These are phyloP conservation scores for Picochlorum sp. DNA, from an alignment of 139 green algal genomes.

Conservation along the genomic window DNA sequence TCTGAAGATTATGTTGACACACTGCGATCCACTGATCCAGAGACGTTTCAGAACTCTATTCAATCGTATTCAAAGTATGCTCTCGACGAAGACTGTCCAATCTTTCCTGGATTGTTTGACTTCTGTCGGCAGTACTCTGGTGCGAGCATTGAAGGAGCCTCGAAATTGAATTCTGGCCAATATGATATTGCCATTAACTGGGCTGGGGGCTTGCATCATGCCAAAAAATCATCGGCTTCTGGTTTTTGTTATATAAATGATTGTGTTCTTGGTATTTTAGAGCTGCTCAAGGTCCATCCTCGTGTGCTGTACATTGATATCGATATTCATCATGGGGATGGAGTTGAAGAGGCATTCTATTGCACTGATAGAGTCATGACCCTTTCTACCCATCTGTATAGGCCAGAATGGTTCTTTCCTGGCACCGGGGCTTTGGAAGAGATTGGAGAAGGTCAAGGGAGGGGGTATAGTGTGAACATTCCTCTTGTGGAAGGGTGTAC, in stretches of 20 bases:
- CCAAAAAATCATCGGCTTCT: slow-evolving; percentile 83
- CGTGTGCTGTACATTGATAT: slow-evolving; percentile 83
- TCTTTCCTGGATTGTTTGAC: slow-evolving; percentile 77
- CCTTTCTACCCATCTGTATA: slow-evolving; percentile 89
- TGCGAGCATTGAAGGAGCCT: slow-evolving; percentile 64
- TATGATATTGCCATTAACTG: slow-evolving; percentile 96
- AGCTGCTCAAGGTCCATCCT: slow-evolving; percentile 91
- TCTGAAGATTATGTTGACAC: slow-evolving; percentile 76
- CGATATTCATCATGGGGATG: slow-evolving; percentile 96
- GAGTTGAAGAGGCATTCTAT: slow-evolving; percentile 96
- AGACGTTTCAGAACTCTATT: slow-evolving; percentile 34
- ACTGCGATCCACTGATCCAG: slow-evolving; percentile 61
- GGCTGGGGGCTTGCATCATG: slow-evolving; percentile 94
- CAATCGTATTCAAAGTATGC: slow-evolving; percentile 60
- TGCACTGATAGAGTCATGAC: slow-evolving; percentile 78
- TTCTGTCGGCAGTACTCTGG: slow-evolving; percentile 83
- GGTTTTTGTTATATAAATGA: slow-evolving; percentile 98
- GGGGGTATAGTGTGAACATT: slow-evolving; percentile 76
- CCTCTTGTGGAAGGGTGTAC: slow-evolving; percentile 57
- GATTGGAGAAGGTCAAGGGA: slow-evolving; percentile 38
- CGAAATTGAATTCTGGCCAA: slow-evolving; percentile 76
- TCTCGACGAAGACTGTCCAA: slow-evolving; percentile 84
- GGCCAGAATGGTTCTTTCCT: slow-evolving; percentile 68
- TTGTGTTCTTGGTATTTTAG: slow-evolving; percentile 92
- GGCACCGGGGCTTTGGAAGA: slow-evolving; percentile 65